phyloP scores from a whole-genome alignment of 768 basidiomycete genomes.

The Pseudohyphozyma bogoriensis region DNA sequence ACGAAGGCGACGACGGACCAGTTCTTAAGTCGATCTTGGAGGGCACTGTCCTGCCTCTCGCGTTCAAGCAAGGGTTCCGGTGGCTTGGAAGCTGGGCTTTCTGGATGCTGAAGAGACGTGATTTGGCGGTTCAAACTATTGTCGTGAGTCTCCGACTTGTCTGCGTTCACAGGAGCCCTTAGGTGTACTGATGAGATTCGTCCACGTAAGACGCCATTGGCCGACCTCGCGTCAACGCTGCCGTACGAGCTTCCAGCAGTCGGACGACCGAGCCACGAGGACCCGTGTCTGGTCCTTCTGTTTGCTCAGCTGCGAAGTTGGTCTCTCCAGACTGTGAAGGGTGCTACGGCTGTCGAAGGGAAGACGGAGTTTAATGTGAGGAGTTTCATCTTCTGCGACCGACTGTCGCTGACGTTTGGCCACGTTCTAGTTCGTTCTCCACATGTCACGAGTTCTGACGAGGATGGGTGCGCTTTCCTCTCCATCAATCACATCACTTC shows the following conservation, averaged over 20 bases:
- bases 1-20: slow-evolving; percentile 73
- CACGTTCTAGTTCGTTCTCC: slow-evolving; percentile 58
- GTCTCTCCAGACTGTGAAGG: slow-evolving; percentile 84
- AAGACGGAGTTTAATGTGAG: slow-evolving; percentile 66
- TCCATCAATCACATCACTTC: neutral
- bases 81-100: slow-evolving; percentile 95
- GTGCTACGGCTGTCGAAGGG: slow-evolving; percentile 81
- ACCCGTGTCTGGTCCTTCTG: slow-evolving; percentile 80
- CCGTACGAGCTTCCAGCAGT: slow-evolving; percentile 44
- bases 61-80: slow-evolving; percentile 76
- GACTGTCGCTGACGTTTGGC: no score
- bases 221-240: slow-evolving; percentile 16
- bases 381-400: neutral
- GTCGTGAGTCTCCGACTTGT: slow-evolving; percentile 49
- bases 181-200: neutral
- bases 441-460: slow-evolving; percentile 86
- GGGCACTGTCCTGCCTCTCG: slow-evolving; percentile 67
- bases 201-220: slow-evolving; percentile 32
- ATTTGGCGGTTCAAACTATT: slow-evolving; percentile 79
- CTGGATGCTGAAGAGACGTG: slow-evolving; percentile 79
- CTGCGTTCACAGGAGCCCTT: no score
- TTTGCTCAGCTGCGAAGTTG: slow-evolving; percentile 82
- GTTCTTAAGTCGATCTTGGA: slow-evolving; percentile 60
- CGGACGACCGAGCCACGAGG: slow-evolving; percentile 80
- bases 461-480: slow-evolving; percentile 63